These are phyloP conservation scores for Nothopassalora personata DNA, from an alignment of 2,329 filamentous ascomycete species.

Conservation along the genomic window DNA sequence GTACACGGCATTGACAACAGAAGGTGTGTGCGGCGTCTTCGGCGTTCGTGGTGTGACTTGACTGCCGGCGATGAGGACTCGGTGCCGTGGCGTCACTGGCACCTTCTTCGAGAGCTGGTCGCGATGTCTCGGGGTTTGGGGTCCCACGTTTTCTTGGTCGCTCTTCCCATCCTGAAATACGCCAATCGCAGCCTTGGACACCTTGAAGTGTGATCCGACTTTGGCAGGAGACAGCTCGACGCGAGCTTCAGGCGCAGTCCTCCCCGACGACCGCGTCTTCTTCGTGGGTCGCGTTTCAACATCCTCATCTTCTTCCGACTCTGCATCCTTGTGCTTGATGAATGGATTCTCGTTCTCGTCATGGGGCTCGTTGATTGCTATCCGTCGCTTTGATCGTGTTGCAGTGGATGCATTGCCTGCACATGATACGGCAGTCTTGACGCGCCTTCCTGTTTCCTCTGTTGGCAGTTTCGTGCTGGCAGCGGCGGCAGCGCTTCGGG, in stretches of 20 bases:
- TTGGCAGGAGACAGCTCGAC: slow-evolving; percentile 43
- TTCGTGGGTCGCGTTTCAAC: slow-evolving; percentile 31
- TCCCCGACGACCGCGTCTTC: slow-evolving; percentile 31
- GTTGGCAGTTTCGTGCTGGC: slow-evolving; percentile 33
- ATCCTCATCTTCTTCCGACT: slow-evolving; percentile 41
- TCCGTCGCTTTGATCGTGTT: slow-evolving; percentile 41
- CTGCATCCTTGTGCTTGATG: slow-evolving; percentile 37
- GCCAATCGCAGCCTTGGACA: slow-evolving; percentile 36
- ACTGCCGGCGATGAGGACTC: slow-evolving; percentile 70
- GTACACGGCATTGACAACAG: slow-evolving; percentile 68
- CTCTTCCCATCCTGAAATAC: slow-evolving; percentile 37
- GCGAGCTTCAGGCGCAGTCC: slow-evolving; percentile 38
- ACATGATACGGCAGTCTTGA: slow-evolving; percentile 5
- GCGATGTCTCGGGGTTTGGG: slow-evolving; percentile 69
- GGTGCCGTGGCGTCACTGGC: slow-evolving; percentile 75
- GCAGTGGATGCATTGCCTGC: slow-evolving; percentile 12
- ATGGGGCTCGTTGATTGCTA: slow-evolving; percentile 49
- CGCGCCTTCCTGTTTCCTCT: slow-evolving; percentile 13
- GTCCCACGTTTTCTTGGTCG: slow-evolving; percentile 38
- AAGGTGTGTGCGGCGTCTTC: slow-evolving; percentile 66
- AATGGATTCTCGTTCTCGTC: slow-evolving; percentile 65
- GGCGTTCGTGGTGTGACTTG: slow-evolving; percentile 74
- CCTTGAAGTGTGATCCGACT: slow-evolving; percentile 41
- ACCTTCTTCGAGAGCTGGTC: slow-evolving; percentile 67
- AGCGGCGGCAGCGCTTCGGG: slow-evolving; percentile 34